Conservation (phyloP, 768 basidiomycete genomes). For the Boletus rubescentipes region DNA sequence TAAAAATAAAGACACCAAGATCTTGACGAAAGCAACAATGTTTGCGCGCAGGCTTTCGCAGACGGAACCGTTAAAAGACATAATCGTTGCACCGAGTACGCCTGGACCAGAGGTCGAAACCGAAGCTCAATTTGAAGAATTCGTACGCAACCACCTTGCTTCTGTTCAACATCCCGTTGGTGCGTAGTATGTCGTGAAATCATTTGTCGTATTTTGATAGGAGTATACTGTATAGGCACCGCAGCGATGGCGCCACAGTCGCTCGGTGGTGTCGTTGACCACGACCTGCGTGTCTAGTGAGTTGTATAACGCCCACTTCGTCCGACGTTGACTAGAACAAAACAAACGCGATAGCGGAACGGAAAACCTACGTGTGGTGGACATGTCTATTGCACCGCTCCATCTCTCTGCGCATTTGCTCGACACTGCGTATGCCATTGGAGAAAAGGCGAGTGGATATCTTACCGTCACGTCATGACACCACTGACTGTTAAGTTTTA, state of each 20-base stretch:
- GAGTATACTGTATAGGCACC: slow-evolving; percentile 10
- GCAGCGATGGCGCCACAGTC: slow-evolving; percentile 18
- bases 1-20: slow-evolving; percentile 10
- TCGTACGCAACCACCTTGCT: neutral
- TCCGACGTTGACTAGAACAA: neutral
- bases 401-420: slow-evolving; percentile 14
- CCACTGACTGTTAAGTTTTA: neutral
- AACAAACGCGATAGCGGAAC: slow-evolving; percentile 9
- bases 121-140: slow-evolving; percentile 14
- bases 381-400: slow-evolving; percentile 16
- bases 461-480: neutral
- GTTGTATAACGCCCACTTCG: neutral
- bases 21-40: slow-evolving; percentile 13
- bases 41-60: slow-evolving; percentile 16
- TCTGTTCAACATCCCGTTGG: slow-evolving; percentile 16
- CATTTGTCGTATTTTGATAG: neutral
- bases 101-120: slow-evolving; percentile 22
- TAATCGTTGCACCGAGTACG: slow-evolving; percentile 18
- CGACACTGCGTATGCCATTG: slow-evolving; percentile 20
- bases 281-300: slow-evolving; percentile 18
- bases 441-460: slow-evolving; percentile 9
- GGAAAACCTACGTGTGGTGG: slow-evolving; percentile 17
- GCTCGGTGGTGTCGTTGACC: slow-evolving; percentile 18
- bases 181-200: neutral
- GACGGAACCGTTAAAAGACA: slow-evolving; percentile 16